Evolutionary conservation across 208 protist genomes (phyloP).

Genomic region (Naegleria gruberi): DNA sequence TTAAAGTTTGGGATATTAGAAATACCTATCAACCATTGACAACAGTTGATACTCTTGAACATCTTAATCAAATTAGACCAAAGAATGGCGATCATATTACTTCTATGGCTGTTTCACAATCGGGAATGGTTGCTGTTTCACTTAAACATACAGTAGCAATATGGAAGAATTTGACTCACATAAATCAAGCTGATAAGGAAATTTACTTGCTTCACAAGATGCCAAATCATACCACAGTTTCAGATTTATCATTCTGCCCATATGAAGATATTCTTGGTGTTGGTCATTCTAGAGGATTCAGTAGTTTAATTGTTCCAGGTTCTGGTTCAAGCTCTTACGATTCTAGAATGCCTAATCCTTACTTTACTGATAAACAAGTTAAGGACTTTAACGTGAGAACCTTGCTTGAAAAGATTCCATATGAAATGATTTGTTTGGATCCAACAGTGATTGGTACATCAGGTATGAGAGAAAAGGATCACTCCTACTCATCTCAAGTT

Average conservation of each 20-base stretch:
- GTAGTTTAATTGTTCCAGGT: constrained; percentile 21
- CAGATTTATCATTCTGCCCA: constrained; percentile 12
- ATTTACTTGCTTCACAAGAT: background rate
- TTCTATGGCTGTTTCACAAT: background rate
- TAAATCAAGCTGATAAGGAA: background rate
- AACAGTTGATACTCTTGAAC: background rate
- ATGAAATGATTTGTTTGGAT: constrained; percentile 22
- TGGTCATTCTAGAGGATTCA: constrained; percentile 12
- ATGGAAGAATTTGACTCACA: background rate
- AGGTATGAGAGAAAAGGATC: background rate
- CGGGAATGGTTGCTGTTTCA: background rate
- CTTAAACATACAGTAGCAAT: background rate
- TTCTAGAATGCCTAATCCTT: constrained; percentile 28
- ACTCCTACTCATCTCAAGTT: background rate
- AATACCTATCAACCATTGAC: constrained; percentile 34
- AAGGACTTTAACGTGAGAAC: constrained; percentile 21
- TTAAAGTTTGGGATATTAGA: constrained; percentile 74
- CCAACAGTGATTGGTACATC: constrained; percentile 4
- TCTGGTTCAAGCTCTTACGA: constrained; percentile 24
- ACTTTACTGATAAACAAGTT: background rate
- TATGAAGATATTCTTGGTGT: constrained; percentile 21
- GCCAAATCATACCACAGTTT: background rate
- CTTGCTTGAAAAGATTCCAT: constrained; percentile 29
- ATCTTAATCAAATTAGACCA: background rate
- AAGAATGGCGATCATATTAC: background rate